Conservation (phyloP, 345 rosid species). For the Eucalyptus sideroxylon region DNA sequence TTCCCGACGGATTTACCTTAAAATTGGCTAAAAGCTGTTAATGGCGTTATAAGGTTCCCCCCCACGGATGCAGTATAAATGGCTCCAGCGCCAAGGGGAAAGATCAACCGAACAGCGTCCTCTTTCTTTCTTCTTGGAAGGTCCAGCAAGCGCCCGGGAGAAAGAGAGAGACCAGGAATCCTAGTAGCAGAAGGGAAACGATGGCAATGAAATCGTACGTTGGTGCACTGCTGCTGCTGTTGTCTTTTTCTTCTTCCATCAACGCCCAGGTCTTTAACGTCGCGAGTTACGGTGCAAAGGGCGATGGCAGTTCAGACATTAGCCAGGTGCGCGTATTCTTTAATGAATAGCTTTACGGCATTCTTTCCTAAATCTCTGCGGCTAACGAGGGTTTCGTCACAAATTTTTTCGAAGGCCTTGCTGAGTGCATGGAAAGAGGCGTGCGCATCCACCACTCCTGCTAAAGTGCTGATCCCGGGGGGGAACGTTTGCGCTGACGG, state of each 20-base stretch:
- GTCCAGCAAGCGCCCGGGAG: not conserved
- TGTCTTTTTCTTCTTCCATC: not conserved
- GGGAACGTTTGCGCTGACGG: conserved; percentile 16
- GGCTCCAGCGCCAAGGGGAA: not conserved
- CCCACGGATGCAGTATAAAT: not conserved
- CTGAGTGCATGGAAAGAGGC: conserved; percentile 29
- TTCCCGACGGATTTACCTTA: not conserved
- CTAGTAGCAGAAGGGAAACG: not conserved
- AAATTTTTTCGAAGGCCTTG: conserved; percentile 2
- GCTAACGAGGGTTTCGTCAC: not conserved
- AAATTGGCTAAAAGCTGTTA: not conserved
- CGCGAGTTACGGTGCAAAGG: not conserved
- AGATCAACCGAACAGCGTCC: not conserved
- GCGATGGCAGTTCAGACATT: not conserved
- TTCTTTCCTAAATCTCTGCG: not conserved
- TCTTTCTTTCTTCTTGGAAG: not conserved
- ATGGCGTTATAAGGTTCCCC: not conserved
- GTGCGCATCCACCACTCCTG: conserved; percentile 18
- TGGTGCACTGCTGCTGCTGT: not conserved
- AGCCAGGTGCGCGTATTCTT: not conserved
- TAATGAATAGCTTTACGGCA: not conserved
- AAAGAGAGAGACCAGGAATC: not conserved
- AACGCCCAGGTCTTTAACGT: not conserved
- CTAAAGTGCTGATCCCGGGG: conserved; percentile 20
- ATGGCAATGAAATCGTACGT: not conserved